A percentile compares a stretch with the other conserved stretches of the same genome.
phyloP scores from a whole-genome alignment of 2,329 filamentous ascomycete species.

The Cryphonectria japonica region DNA sequence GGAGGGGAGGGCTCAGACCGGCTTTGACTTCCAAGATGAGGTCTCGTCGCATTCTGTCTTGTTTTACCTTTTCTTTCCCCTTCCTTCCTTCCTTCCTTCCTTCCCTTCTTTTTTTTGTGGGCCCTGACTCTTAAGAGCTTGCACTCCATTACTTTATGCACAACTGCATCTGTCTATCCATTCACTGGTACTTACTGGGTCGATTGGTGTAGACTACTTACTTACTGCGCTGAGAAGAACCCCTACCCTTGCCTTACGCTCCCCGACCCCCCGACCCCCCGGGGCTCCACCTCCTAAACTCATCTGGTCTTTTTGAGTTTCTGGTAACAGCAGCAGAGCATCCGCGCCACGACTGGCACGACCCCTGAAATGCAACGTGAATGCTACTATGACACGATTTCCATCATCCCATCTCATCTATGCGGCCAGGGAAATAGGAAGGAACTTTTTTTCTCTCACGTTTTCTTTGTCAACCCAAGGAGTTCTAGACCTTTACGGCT shows the following conservation, averaged over 20 bases:
- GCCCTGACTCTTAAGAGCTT: not conserved
- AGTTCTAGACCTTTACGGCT: not conserved
- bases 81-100: no score
- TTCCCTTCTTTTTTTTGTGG: not conserved
- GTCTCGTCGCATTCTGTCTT: not conserved
- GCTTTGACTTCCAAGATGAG: constrained; percentile 5
- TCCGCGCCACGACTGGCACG: not conserved
- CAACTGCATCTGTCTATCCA: not conserved
- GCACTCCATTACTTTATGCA: not conserved
- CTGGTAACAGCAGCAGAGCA: not conserved
- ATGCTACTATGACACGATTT: not conserved
- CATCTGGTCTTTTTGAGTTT: not conserved
- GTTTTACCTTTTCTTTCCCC: not conserved
- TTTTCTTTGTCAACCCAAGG: not conserved
- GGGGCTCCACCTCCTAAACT: not conserved
- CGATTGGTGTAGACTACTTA: not conserved
- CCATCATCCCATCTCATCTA: not conserved
- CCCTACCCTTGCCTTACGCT: no score
- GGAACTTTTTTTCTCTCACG: not conserved
- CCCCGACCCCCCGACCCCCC: no score
- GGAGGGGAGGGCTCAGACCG: not conserved
- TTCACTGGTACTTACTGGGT: not conserved
- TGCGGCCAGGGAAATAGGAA: not conserved
- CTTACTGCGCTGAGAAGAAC: not conserved
- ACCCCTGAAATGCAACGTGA: not conserved